Percentiles rank a stretch among this genome's conserved stretches.
Evolutionary conservation across 2,329 filamentous ascomycete species (phyloP).

Genomic region (Geosmithia morbida): DNA sequence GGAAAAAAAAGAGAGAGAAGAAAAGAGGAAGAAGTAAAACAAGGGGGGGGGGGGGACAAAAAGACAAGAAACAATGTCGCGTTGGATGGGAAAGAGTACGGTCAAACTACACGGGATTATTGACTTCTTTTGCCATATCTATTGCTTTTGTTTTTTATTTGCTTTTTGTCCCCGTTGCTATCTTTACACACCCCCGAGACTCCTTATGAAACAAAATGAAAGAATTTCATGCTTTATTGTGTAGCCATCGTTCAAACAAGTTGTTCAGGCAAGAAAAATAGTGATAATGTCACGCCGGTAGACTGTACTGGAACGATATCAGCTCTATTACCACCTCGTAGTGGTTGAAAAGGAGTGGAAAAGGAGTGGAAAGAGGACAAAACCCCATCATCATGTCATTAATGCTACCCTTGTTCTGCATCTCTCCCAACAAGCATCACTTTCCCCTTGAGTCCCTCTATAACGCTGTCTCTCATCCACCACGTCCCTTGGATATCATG

Average conservation of each 20-base stretch:
- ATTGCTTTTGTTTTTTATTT: constrained; percentile 1
- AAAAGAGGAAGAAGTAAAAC: neutral
- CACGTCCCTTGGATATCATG: constrained; percentile 21
- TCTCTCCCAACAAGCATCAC: constrained; percentile 33
- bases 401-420: neutral
- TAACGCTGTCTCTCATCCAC: constrained; percentile 40
- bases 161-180: no score
- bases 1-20: constrained; percentile 1
- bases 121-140: neutral
- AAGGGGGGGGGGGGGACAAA: neutral
- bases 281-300: no score
- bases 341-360: no score
- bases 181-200: neutral
- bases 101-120: neutral
- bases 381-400: no score
- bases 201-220: neutral
- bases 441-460: constrained; percentile 39
- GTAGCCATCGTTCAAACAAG: no score
- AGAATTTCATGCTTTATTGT: neutral
- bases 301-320: no score
- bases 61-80: neutral
- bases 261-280: no score
- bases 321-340: no score
- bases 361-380: no score
- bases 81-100: neutral